These are phyloP conservation scores for Microascus cirrosus DNA, from an alignment of 2,329 filamentous ascomycete species.

Conservation along the genomic window DNA sequence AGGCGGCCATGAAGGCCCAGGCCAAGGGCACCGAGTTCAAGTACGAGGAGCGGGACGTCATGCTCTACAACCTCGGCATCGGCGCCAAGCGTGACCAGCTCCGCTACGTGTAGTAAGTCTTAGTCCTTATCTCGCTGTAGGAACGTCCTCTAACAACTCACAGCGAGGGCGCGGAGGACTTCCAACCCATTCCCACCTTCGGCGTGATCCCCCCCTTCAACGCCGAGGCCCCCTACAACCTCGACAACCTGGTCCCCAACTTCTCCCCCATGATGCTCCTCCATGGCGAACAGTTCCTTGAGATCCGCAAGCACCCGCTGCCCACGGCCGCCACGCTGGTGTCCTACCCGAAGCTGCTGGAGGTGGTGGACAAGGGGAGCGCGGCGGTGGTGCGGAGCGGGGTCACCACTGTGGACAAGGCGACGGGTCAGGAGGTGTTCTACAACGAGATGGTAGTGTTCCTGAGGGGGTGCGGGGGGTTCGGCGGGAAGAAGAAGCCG, in stretches of 20 bases:
- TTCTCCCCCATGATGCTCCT: conserved; percentile 98
- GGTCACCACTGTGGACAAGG: conserved; percentile 73
- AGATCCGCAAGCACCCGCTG: conserved; percentile 84
- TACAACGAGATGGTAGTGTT: conserved; percentile 96
- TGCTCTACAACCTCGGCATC: conserved; percentile 91
- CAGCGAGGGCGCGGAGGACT: conserved; percentile 74
- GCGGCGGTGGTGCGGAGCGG: conserved; percentile 75
- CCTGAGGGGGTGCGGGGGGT: conserved; percentile 81
- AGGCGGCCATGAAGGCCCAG: conserved; percentile 61
- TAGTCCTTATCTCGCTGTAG: not conserved
- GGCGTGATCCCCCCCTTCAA: conserved; percentile 93
- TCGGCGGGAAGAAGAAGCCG: conserved; percentile 72
- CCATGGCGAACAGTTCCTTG: conserved; percentile 96
- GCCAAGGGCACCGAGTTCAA: conserved; percentile 62
- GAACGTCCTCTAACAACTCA: not conserved
- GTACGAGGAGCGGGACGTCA: conserved; percentile 78
- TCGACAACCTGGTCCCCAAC: conserved; percentile 81
- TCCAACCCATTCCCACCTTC: conserved; percentile 90
- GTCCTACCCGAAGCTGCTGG: conserved; percentile 70
- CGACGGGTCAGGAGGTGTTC: conserved; percentile 81
- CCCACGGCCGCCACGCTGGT: conserved; percentile 71
- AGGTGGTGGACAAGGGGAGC: conserved; percentile 92
- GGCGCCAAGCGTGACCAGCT: conserved; percentile 87
- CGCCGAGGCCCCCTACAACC: conserved; percentile 66
- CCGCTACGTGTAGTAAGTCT: conserved; percentile 60